Percentiles rank a stretch among this genome's conserved stretches.
phyloP scores from a whole-genome alignment of 2,329 filamentous ascomycete species.

The Stemphylium lycopersici region DNA sequence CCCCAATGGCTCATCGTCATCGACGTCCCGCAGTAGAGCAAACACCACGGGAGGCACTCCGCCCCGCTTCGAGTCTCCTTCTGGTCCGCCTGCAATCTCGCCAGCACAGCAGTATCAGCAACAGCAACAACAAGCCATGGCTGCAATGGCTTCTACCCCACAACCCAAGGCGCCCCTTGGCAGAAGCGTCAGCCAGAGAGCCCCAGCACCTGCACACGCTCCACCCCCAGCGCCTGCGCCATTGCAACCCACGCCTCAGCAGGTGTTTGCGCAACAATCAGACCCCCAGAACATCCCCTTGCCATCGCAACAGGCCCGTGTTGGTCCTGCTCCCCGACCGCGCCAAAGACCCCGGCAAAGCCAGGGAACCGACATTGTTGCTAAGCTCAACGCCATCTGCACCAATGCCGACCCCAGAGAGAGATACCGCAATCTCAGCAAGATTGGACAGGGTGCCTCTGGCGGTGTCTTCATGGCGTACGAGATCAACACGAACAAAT shows the following conservation, averaged over 20 bases:
- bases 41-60: slow-evolving; percentile 52
- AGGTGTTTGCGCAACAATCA: slow-evolving; percentile 50
- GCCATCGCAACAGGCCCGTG: slow-evolving; percentile 57
- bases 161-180: slow-evolving; percentile 77
- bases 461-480: slow-evolving; percentile 94
- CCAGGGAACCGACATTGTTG: slow-evolving; percentile 80
- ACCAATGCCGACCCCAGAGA: slow-evolving; percentile 86
- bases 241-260: slow-evolving; percentile 57
- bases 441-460: slow-evolving; percentile 97
- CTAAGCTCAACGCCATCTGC: slow-evolving; percentile 85
- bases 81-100: slow-evolving; percentile 43
- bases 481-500: slow-evolving; percentile 79
- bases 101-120: slow-evolving; percentile 67
- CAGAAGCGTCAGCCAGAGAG: slow-evolving; percentile 74
- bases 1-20: slow-evolving; percentile 43
- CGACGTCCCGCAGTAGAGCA: slow-evolving; percentile 46
- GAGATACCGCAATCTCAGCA: slow-evolving; percentile 84
- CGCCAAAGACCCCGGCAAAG: slow-evolving; percentile 81
- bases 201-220: slow-evolving; percentile 41
- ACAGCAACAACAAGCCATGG: slow-evolving; percentile 81
- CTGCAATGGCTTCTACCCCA: slow-evolving; percentile 68
- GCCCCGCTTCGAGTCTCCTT: slow-evolving; percentile 54
- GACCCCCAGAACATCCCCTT: slow-evolving; percentile 53
- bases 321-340: slow-evolving; percentile 68
- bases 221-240: slow-evolving; percentile 52